phyloP scores from a whole-genome alignment of 768 basidiomycete species.

The Leccinum obscurum region DNA sequence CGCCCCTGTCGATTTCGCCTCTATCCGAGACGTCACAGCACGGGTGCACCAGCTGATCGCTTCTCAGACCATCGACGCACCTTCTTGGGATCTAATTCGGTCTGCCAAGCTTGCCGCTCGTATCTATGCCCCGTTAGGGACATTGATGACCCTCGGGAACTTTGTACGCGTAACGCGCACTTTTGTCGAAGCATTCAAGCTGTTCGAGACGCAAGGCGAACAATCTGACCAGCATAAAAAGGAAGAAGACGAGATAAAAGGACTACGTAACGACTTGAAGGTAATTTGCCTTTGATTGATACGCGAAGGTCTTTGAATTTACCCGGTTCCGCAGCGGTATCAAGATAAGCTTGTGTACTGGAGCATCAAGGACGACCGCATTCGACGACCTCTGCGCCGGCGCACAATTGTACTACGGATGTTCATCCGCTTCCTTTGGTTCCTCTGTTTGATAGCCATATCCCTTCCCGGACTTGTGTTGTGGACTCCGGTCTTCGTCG shows the following conservation, averaged over 20 bases:
- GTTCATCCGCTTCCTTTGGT: constrained; percentile 63
- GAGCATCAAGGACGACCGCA: constrained; percentile 85
- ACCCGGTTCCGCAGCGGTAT: constrained; percentile 49
- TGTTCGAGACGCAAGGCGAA: constrained; percentile 31
- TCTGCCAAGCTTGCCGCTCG: constrained; percentile 74
- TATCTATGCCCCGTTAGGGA: constrained; percentile 88
- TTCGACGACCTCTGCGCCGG: constrained; percentile 61
- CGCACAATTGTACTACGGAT: constrained; percentile 62
- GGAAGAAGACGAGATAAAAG: constrained; percentile 31
- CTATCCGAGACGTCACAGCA: constrained; percentile 61
- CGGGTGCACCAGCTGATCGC: constrained; percentile 69
- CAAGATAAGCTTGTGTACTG: constrained; percentile 67
- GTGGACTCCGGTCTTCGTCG: constrained; percentile 78
- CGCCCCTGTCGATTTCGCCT: constrained; percentile 59
- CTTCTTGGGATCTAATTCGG: constrained; percentile 78
- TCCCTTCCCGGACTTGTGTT: constrained; percentile 77
- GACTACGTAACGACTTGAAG: constrained; percentile 57
- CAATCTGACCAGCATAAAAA: constrained; percentile 25
- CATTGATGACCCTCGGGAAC: constrained; percentile 81
- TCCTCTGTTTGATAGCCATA: constrained; percentile 57
- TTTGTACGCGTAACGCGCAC: constrained; percentile 73
- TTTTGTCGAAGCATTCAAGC: constrained; percentile 78
- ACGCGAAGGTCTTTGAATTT: background rate
- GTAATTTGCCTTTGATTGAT: constrained; percentile 34
- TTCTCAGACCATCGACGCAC: constrained; percentile 78